These are phyloP conservation scores for Ensete glaucum DNA, from an alignment of 176 grass and related monocot species.

Conservation along the genomic window DNA sequence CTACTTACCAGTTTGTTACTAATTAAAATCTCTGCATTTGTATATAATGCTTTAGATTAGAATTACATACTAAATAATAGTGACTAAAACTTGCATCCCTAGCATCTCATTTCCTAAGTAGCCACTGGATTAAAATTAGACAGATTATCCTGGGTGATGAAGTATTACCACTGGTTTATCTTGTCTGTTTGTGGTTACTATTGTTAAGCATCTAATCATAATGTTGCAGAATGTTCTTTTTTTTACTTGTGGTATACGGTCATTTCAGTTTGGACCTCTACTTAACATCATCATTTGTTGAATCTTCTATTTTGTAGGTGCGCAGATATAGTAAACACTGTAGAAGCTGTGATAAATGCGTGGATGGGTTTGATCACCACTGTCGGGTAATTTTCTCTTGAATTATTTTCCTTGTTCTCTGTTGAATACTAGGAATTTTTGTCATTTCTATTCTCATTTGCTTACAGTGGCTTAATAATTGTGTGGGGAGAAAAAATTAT, in stretches of 20 bases:
- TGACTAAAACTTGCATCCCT: no score
- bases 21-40: no score
- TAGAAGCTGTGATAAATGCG: constrained; percentile 98
- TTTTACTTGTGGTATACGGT: no score
- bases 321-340: constrained; percentile 95
- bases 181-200: background rate
- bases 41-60: no score
- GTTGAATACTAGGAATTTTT: constrained; percentile 9
- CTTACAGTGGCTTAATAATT: constrained; percentile 96
- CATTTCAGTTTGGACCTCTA: no score
- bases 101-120: no score
- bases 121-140: no score
- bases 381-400: constrained; percentile 49
- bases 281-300: no score
- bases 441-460: constrained; percentile 22
- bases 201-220: background rate
- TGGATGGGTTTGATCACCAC: constrained; percentile 99
- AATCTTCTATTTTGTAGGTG: constrained; percentile 35
- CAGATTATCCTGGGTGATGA: no score
- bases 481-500: constrained; percentile 96
- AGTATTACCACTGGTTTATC: background rate
- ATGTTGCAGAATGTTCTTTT: no score
- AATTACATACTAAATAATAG: no score
- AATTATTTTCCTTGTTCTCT: constrained; percentile 12
- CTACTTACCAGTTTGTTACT: no score